Conservation (phyloP, 1,284 basidiomycete species). For the Boletus holoroseus region DNA sequence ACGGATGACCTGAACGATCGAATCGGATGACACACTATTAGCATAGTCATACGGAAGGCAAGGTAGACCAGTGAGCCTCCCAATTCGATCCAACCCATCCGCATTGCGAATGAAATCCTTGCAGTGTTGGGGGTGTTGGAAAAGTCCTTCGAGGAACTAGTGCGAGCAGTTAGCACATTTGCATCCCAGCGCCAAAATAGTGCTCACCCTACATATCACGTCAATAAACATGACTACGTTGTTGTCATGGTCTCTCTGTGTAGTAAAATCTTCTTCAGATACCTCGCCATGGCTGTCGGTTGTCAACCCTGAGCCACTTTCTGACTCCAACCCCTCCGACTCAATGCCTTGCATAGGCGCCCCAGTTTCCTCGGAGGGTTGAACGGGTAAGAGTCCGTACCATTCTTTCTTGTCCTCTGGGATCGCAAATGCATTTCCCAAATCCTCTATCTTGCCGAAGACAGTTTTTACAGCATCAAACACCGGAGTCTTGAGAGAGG, state of each 20-base stretch:
- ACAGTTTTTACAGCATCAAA: constrained; percentile 71
- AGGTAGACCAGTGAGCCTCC: constrained; percentile 75
- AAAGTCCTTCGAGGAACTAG: constrained; percentile 89
- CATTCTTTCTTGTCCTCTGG: constrained; percentile 57
- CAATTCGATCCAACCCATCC: constrained; percentile 73
- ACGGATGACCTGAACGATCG: constrained; percentile 83
- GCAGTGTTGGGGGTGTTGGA: constrained; percentile 87
- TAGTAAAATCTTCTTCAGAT: constrained; percentile 37
- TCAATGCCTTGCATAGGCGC: constrained; percentile 55
- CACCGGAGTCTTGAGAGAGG: constrained; percentile 74
- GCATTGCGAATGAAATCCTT: constrained; percentile 80
- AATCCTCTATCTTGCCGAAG: constrained; percentile 66
- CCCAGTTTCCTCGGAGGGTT: constrained; percentile 32
- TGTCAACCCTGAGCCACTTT: constrained; percentile 24
- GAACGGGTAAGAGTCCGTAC: constrained; percentile 51
- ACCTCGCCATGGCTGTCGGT: constrained; percentile 28
- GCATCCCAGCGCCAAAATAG: neutral
- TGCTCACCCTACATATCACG: constrained; percentile 62
- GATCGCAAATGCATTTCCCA: constrained; percentile 58
- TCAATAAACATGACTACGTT: constrained; percentile 72
- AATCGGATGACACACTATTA: constrained; percentile 74
- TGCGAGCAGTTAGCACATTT: constrained; percentile 9
- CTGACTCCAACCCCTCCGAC: constrained; percentile 18
- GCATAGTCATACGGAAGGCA: constrained; percentile 90
- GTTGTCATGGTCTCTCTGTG: constrained; percentile 61